Percentiles rank a stretch among this genome's conserved stretches.
Evolutionary conservation across 345 rosid species (phyloP).

Genomic region (rapeseed (Brassica napus)): DNA sequence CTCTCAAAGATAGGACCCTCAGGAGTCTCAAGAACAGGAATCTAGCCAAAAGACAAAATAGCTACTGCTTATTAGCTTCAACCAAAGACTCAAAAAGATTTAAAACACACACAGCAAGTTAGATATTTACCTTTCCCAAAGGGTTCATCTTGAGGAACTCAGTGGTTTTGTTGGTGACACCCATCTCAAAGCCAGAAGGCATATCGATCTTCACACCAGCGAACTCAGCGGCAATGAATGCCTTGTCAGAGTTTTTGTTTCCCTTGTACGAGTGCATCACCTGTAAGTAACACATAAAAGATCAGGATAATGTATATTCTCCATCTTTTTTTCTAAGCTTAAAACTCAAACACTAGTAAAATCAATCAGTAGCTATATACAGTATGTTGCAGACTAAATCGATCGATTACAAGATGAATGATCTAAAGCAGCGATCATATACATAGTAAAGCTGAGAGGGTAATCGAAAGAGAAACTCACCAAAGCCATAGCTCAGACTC

Average conservation of each 20-base stretch:
- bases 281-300: conserved; percentile 32
- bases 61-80: neutral
- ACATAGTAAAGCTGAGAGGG: neutral
- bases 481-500: neutral
- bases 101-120: neutral
- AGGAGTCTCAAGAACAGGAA: conserved; percentile 40
- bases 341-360: neutral
- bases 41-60: conserved; percentile 14
- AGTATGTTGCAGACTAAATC: neutral
- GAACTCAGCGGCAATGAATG: conserved; percentile 83
- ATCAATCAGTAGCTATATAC: neutral
- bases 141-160: conserved; percentile 90
- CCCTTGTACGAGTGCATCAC: conserved; percentile 55
- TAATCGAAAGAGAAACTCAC: neutral
- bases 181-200: conserved; percentile 65
- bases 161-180: conserved; percentile 75
- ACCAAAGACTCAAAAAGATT: neutral
- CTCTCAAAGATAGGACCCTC: conserved; percentile 43
- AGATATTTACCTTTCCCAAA: conserved; percentile 63
- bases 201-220: conserved; percentile 64
- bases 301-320: neutral
- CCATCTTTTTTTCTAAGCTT: too few relatives aligned
- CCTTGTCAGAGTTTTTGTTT: conserved; percentile 65
- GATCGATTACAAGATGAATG: neutral
- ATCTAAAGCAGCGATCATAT: neutral